Evolutionary conservation across 139 green algal species (phyloP).

Genomic region (Limnomonas spitsbergensis): DNA sequence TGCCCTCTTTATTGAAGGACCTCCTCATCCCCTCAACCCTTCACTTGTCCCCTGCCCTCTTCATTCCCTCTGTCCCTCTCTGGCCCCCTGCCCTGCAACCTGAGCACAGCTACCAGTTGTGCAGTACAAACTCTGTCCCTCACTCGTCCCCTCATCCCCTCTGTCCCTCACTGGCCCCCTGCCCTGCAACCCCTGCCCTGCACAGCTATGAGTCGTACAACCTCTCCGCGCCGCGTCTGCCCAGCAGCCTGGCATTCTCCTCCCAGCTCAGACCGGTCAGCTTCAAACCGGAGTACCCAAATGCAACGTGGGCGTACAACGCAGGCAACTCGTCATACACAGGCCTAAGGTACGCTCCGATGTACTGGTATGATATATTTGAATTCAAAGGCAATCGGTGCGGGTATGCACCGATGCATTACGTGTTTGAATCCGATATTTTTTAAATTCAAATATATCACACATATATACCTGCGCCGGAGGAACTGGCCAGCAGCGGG

Average conservation of each 20-base stretch:
- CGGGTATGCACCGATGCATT: no score
- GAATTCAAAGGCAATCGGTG: no score
- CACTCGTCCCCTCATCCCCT: not conserved
- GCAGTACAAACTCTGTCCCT: not conserved
- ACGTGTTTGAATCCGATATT: no score
- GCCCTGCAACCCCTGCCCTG: no score
- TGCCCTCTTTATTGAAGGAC: no score
- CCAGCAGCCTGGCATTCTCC: not conserved
- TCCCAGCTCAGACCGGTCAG: not conserved
- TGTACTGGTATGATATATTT: no score
- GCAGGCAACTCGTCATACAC: not conserved
- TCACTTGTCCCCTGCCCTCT: not conserved
- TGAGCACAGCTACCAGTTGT: not conserved
- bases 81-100: not conserved
- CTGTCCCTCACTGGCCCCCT: no score
- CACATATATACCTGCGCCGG: no score
- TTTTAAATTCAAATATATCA: no score
- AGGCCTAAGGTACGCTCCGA: not conserved
- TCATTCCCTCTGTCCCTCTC: not conserved
- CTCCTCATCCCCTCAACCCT: not conserved
- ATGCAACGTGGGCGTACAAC: not conserved
- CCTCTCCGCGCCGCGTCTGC: not conserved
- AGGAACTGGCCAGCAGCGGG: no score
- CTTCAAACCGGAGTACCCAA: not conserved
- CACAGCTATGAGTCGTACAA: not conserved